Conservation (phyloP, 2,329 filamentous ascomycete genomes). For the Aspergillus japonicus region DNA sequence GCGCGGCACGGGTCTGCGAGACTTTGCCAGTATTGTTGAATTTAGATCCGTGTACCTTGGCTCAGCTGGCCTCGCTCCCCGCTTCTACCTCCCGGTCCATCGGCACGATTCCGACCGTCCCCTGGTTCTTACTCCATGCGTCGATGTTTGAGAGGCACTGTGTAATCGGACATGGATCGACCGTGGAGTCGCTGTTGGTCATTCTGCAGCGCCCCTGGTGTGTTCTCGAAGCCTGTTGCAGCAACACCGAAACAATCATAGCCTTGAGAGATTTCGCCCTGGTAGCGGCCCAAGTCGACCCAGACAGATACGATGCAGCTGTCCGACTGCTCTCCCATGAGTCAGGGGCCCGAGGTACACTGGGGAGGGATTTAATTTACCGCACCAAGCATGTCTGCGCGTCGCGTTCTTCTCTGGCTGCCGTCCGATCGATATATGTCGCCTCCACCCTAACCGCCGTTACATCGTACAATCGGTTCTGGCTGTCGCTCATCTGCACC, state of each 20-base stretch:
- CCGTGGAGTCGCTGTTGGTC: constrained; percentile 15
- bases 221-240: constrained; percentile 21
- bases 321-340: constrained; percentile 15
- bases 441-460: constrained; percentile 1
- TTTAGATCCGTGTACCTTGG: neutral
- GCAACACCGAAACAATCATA: constrained; percentile 10
- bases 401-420: neutral
- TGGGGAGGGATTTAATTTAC: too few species aligned
- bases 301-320: constrained; percentile 11
- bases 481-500: constrained; percentile 15
- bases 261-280: constrained; percentile 9
- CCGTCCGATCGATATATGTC: constrained; percentile 8
- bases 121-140: constrained; percentile 21
- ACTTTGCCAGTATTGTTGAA: constrained; percentile 9
- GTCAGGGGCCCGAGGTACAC: neutral
- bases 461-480: constrained; percentile 17
- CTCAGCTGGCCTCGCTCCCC: constrained; percentile 6
- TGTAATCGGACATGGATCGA: constrained; percentile 12
- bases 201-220: constrained; percentile 23
- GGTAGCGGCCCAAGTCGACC: constrained; percentile 8
- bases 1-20: constrained; percentile 3
- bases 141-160: constrained; percentile 16
- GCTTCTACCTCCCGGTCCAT: neutral
- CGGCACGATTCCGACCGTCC: constrained; percentile 4
- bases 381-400: too few species aligned